phyloP scores from a whole-genome alignment of 108 stramenopile species.

The Nitzschia putrida region DNA sequence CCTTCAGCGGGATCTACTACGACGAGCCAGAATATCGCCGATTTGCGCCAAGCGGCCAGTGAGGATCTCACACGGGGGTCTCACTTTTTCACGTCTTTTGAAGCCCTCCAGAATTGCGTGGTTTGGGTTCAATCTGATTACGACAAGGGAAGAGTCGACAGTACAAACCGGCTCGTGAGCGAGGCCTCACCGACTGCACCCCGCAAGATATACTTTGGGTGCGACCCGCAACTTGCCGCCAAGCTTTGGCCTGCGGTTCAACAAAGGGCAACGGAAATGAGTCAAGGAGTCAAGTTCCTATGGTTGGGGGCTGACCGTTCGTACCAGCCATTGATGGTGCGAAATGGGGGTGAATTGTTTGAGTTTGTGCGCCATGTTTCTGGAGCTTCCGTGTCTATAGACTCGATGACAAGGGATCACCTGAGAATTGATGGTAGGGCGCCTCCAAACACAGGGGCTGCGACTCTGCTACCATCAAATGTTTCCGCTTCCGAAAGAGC shows the following conservation, averaged over 20 bases:
- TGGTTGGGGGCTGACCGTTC: conserved; percentile 71
- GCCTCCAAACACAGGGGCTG: neutral
- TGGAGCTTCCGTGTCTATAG: conserved; percentile 57
- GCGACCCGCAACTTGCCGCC: conserved; percentile 56
- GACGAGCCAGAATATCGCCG: neutral
- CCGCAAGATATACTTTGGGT: conserved; percentile 73
- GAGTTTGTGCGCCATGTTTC: conserved; percentile 63
- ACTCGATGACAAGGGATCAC: conserved; percentile 73
- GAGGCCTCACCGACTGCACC: conserved; percentile 53
- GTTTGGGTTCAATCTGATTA: conserved; percentile 81
- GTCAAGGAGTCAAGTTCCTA: conserved; percentile 70
- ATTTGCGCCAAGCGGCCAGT: conserved; percentile 37
- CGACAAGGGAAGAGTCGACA: conserved; percentile 76
- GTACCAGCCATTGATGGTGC: conserved; percentile 60
- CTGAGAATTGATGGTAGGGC: conserved; percentile 68
- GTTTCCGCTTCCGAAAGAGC: conserved; percentile 49
- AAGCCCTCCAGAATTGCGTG: conserved; percentile 63
- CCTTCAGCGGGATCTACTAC: neutral
- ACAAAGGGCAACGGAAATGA: conserved; percentile 56
- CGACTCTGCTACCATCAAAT: neutral
- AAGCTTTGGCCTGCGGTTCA: conserved; percentile 61
- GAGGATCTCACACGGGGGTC: conserved; percentile 59
- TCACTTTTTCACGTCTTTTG: conserved; percentile 72
- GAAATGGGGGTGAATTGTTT: conserved; percentile 62
- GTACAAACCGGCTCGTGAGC: conserved; percentile 48